phyloP scores from a whole-genome alignment of 805 yeast species.

The Cyberlindnera bimundalis region DNA sequence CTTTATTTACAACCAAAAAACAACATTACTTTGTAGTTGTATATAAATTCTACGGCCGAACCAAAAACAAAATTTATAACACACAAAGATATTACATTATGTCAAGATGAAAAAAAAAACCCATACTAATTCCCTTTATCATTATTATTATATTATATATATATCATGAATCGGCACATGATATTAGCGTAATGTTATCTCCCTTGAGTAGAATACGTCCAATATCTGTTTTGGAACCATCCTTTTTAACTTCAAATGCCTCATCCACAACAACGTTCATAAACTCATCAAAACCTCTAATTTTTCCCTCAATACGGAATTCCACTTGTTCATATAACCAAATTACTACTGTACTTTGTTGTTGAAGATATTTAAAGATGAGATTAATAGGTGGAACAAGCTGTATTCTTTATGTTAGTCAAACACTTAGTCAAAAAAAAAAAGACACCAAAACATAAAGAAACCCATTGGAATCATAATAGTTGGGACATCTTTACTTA shows the following conservation, averaged over 20 bases:
- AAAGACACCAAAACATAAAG: too few relatives aligned
- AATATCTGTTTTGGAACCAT: constrained; percentile 46
- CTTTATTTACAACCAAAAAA: neutral
- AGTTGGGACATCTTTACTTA: constrained; percentile 26
- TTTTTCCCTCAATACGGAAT: constrained; percentile 73
- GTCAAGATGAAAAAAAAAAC: neutral
- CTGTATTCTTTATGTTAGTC: too few relatives aligned
- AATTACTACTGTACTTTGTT: constrained; percentile 71
- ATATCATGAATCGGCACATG: constrained; percentile 22
- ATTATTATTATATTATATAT: neutral
- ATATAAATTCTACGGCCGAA: too few relatives aligned
- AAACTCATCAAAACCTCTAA: constrained; percentile 94
- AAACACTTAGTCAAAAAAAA: too few relatives aligned
- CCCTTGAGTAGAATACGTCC: constrained; percentile 87
- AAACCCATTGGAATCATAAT: too few relatives aligned
- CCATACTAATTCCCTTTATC: too few relatives aligned
- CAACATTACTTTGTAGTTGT: too few relatives aligned
- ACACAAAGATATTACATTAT: too few relatives aligned
- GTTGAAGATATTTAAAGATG: constrained; percentile 82
- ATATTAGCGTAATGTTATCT: constrained; percentile 83
- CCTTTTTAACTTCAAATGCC: constrained; percentile 59
- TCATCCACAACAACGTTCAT: constrained; percentile 77
- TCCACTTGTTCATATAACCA: constrained; percentile 90
- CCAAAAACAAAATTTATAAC: too few relatives aligned
- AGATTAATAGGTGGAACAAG: constrained; percentile 90